phyloP scores from a whole-genome alignment of 1,284 basidiomycete genomes.

The Sanghuangporus weigelae region DNA sequence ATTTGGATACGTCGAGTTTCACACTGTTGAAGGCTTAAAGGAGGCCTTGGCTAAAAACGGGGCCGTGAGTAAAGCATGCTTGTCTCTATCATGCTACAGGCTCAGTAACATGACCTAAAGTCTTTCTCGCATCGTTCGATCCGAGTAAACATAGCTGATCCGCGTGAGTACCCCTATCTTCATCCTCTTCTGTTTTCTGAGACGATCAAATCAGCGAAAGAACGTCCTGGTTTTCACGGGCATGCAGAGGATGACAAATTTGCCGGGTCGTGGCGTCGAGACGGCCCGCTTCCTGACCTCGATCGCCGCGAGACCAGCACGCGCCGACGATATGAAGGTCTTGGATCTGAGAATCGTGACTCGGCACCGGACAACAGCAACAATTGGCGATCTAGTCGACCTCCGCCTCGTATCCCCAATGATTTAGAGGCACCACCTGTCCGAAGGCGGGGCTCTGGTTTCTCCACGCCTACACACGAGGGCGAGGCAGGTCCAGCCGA shows the following conservation, averaged over 20 bases:
- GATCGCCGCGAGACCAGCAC: conserved; percentile 30
- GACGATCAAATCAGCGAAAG: conserved; percentile 54
- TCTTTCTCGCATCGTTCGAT: conserved; percentile 75
- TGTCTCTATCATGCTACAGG: conserved; percentile 2
- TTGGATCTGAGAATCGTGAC: conserved; percentile 38
- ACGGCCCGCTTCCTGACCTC: conserved; percentile 75
- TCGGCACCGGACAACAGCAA: conserved; percentile 50
- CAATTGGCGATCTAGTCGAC: conserved; percentile 70
- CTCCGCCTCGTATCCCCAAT: conserved; percentile 32
- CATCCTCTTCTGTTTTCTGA: not conserved
- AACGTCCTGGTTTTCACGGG: conserved; percentile 42
- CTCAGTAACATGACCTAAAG: conserved; percentile 32
- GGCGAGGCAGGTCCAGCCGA: conserved; percentile 57
- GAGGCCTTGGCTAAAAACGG: conserved; percentile 68
- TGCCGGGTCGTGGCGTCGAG: conserved; percentile 79
- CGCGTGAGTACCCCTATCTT: conserved; percentile 55
- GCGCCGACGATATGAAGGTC: conserved; percentile 58
- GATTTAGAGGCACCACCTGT: conserved; percentile 44
- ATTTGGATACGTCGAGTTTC: conserved; percentile 97
- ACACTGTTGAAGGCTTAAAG: conserved; percentile 78
- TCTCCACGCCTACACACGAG: conserved; percentile 42
- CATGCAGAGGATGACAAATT: conserved; percentile 70
- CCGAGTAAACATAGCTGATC: conserved; percentile 92
- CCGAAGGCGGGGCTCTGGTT: conserved; percentile 52
- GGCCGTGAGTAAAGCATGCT: conserved; percentile 40